Evolutionary conservation across 371 early-diverging fungal species (phyloP), one percentile per base, ranked within the genome.

Genomic region (Mortierella sp.): DNA sequence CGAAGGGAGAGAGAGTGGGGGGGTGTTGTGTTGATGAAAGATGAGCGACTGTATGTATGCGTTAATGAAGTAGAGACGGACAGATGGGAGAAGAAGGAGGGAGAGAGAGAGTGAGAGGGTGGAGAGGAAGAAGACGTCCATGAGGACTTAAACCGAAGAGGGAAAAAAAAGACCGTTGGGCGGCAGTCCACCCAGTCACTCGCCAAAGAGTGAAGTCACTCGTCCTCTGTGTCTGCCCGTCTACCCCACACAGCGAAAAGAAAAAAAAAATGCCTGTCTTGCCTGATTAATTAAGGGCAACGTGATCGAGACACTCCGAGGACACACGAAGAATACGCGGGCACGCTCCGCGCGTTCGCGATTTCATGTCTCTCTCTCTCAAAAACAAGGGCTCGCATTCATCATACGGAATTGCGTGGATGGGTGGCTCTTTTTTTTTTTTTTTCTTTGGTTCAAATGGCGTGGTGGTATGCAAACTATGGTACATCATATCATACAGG

Each of bases 331-430:
- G 63, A 35, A 35, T 35, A 63, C 63, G 63, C 63, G 63, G 63
- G 35, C 63, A 63, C 35, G 63, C 63, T 63, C 35, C 35, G 63
- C 63, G 63, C 63, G 60, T 60, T 35, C 35, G 63, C 63, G 63
- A 63, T 63, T 63, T 63, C 63, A 63, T 63, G 35, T 32, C 49
- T 18, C 14, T 51, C 14, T 12, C 48, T 3, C 12, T 11, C 51
- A 51, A 35, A 18, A 35, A 16, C 35, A 35, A 18, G 35, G 63
- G 63, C 63, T 63, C 63, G 63, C 63, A 56, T 56, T 56, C n/a
- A 56, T 56, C 58, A 56, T 12, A 56, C 27, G 51, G 51, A 51
- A 51, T 51, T 51, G 51, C 51, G 21, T 21, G 29, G 35, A 35
- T 63, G 29, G 35, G 27, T 63, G 63, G 63, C 63, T 63, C 63